Evolutionary conservation across 73 alveolate genomes (phyloP).

Genomic region (Tetrahymena borealis): DNA sequence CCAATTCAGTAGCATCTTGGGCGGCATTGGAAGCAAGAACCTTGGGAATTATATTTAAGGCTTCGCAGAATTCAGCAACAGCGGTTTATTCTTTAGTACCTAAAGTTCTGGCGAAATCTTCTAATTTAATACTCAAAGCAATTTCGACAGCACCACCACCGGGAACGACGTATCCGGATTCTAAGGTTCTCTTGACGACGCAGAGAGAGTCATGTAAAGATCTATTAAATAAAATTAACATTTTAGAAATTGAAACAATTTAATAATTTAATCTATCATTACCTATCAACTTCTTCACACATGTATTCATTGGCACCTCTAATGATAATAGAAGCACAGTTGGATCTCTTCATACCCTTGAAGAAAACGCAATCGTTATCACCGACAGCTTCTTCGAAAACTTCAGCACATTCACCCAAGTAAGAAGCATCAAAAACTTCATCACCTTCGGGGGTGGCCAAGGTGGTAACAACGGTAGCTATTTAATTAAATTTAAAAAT

Average conservation of each 20-base stretch:
- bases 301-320: constrained; percentile 98
- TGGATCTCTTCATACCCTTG: constrained; percentile 84
- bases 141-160: constrained; percentile 99
- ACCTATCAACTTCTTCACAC: constrained; percentile 92
- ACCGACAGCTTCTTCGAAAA: constrained; percentile 91
- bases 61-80: constrained; percentile 95
- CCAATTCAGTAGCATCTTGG: constrained; percentile 89
- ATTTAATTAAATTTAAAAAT: not conserved
- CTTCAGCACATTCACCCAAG: constrained; percentile 65
- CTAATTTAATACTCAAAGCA: constrained; percentile 89
- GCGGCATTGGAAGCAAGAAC: constrained; percentile 98
- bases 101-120: constrained; percentile 84
- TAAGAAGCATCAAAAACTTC: constrained; percentile 24
- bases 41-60: constrained; percentile 93
- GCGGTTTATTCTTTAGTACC: constrained; percentile 97
- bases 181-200: constrained; percentile 95
- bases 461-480: constrained; percentile 37
- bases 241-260: not conserved
- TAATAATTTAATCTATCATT: not conserved
- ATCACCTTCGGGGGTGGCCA: constrained; percentile 37
- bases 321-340: constrained; percentile 70
- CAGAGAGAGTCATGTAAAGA: constrained; percentile 96
- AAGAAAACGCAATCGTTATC: constrained; percentile 96
- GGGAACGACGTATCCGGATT: constrained; percentile 82
- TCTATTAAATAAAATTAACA: constrained; percentile 12